A percentile compares a stretch with the other conserved stretches of the same genome.
phyloP scores from a whole-genome alignment of 116 monocot species.

The Zostera marina region DNA sequence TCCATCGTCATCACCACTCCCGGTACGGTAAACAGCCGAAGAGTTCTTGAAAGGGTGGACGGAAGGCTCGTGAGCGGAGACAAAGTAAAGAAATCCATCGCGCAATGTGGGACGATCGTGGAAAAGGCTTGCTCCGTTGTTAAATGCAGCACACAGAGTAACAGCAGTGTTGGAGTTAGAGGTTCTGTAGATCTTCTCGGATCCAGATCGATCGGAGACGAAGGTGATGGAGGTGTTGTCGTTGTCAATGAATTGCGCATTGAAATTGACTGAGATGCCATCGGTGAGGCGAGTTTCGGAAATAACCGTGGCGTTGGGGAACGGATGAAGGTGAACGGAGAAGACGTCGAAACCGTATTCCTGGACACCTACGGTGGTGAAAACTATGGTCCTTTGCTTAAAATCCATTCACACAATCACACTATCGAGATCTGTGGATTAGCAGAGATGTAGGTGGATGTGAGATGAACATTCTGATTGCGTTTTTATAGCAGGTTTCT shows the following conservation, averaged over 20 bases:
- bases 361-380: constrained; percentile 44
- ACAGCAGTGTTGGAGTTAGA: constrained; percentile 6
- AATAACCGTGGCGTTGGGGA: constrained; percentile 11
- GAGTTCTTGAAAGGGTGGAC: constrained; percentile 47
- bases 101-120: constrained; percentile 54
- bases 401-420: too few relatives aligned
- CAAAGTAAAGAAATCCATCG: constrained; percentile 25
- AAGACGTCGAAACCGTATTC: constrained; percentile 83
- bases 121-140: constrained; percentile 27
- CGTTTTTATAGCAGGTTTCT: too few relatives aligned
- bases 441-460: constrained; percentile 1
- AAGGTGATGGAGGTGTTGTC: constrained; percentile 26
- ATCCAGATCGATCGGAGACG: constrained; percentile 66
- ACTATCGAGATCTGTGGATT: background rate
- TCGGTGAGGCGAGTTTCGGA: constrained; percentile 61
- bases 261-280: constrained; percentile 59
- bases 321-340: constrained; percentile 28
- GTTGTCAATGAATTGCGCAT: constrained; percentile 58
- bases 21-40: constrained; percentile 44
- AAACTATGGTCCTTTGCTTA: constrained; percentile 37
- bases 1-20: constrained; percentile 2
- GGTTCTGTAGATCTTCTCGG: constrained; percentile 24
- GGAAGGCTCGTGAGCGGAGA: constrained; percentile 48
- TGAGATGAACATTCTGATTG: too few relatives aligned
- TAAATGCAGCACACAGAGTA: constrained; percentile 12